These are phyloP conservation scores for Aspergillus melleus DNA, from an alignment of 2,329 filamentous ascomycete species.

Conservation along the genomic window DNA sequence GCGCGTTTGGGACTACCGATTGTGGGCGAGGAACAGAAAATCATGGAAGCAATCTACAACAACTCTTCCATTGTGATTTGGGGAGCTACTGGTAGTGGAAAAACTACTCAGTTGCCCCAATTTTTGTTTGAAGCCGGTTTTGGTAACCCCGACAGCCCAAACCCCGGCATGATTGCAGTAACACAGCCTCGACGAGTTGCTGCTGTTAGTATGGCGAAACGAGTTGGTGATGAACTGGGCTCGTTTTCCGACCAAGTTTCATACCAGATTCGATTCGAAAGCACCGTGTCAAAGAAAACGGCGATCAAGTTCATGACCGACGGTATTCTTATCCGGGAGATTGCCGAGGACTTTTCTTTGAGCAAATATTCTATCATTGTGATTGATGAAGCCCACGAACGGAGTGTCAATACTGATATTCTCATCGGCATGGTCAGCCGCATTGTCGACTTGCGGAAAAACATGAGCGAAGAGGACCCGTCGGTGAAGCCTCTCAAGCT, in stretches of 20 bases:
- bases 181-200: slow-evolving; percentile 94
- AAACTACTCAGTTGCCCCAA: slow-evolving; percentile 95
- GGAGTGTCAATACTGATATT: slow-evolving; percentile 96
- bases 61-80: slow-evolving; percentile 88
- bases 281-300: slow-evolving; percentile 74
- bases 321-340: slow-evolving; percentile 88
- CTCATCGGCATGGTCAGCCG: slow-evolving; percentile 96
- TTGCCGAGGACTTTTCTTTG: slow-evolving; percentile 83
- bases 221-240: slow-evolving; percentile 83
- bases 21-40: slow-evolving; percentile 91
- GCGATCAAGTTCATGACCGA: slow-evolving; percentile 99
- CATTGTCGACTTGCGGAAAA: slow-evolving; percentile 78
- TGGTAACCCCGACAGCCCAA: slow-evolving; percentile 73
- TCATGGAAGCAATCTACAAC: slow-evolving; percentile 97
- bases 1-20: slow-evolving; percentile 80
- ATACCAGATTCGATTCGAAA: slow-evolving; percentile 95
- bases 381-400: slow-evolving; percentile 95
- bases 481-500: slow-evolving; percentile 79
- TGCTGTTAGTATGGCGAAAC: slow-evolving; percentile 93
- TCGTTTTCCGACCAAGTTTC: slow-evolving; percentile 75
- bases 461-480: slow-evolving; percentile 70
- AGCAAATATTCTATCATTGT: slow-evolving; percentile 90
- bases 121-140: slow-evolving; percentile 95
- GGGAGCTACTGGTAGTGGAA: slow-evolving; percentile 93
- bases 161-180: slow-evolving; percentile 88